Percentiles rank a stretch among this genome's conserved stretches.
phyloP scores from a whole-genome alignment of 176 grass and related monocot species.

The Neostapfia colusana region DNA sequence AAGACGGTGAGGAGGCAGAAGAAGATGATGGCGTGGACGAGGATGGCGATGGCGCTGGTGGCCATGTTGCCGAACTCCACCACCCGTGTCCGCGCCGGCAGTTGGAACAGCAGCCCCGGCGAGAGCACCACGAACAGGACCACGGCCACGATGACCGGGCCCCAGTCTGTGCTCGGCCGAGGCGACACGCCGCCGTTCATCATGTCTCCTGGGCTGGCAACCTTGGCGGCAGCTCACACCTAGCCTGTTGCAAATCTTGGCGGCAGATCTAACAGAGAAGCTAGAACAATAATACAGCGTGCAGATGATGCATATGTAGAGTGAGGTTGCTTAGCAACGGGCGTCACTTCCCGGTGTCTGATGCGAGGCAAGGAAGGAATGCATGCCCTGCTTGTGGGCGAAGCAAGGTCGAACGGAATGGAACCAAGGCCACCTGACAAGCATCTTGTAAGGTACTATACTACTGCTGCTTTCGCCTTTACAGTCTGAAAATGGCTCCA shows the following conservation, averaged over 20 bases:
- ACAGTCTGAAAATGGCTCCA: too few relatives aligned
- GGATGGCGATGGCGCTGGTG: slow-evolving; percentile 74
- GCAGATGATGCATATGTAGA: slow-evolving; percentile 35
- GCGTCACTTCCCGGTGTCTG: too few relatives aligned
- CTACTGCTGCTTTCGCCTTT: too few relatives aligned
- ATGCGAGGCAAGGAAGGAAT: slow-evolving; percentile 53
- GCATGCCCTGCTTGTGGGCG: slow-evolving; percentile 64
- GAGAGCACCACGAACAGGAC: slow-evolving; percentile 80
- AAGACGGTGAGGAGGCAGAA: slow-evolving; percentile 81
- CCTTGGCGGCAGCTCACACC: not conserved
- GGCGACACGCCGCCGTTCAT: slow-evolving; percentile 29
- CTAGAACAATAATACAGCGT: slow-evolving; percentile 6
- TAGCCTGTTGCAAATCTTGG: too few relatives aligned
- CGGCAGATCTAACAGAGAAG: not conserved
- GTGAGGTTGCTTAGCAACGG: slow-evolving; percentile 41
- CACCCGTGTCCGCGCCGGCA: slow-evolving; percentile 62
- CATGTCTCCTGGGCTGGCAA: not conserved
- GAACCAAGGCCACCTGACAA: not conserved
- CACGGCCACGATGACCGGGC: slow-evolving; percentile 78
- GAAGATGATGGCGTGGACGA: slow-evolving; percentile 84
- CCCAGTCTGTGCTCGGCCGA: slow-evolving; percentile 68
- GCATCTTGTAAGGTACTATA: not conserved
- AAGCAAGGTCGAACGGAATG: slow-evolving; percentile 37
- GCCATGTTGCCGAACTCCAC: slow-evolving; percentile 88
- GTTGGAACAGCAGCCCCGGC: slow-evolving; percentile 80